phyloP scores from a whole-genome alignment of 768 basidiomycete species.

The Termitomyces sp. region DNA sequence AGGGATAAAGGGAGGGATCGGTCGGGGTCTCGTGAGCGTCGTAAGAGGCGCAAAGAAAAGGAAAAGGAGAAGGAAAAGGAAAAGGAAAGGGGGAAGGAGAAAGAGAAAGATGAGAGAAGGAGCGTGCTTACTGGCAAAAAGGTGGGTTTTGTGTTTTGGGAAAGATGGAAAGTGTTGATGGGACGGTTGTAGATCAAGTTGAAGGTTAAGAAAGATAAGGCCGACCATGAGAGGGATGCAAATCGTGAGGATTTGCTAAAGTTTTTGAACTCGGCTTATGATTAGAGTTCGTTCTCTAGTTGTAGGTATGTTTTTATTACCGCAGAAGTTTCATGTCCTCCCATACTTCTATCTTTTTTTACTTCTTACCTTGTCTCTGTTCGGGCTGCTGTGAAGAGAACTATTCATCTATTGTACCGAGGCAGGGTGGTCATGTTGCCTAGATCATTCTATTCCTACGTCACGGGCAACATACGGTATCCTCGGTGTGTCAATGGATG shows the following conservation, averaged over 20 bases:
- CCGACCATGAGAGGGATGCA: constrained; percentile 18
- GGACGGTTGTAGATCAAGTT: constrained; percentile 15
- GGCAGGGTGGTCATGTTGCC: too few species aligned
- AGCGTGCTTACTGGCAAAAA: constrained; percentile 19
- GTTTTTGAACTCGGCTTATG: constrained; percentile 19
- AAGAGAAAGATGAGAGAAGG: constrained; percentile 17
- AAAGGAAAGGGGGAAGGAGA: constrained; percentile 9
- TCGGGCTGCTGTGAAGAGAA: background rate
- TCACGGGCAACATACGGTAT: background rate
- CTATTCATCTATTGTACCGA: background rate
- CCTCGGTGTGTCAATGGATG: background rate
- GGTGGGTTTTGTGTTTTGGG: constrained; percentile 1
- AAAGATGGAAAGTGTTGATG: background rate
- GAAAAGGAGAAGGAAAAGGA: constrained; percentile 11
- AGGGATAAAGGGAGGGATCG: constrained; percentile 10
- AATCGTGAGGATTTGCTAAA: constrained; percentile 17
- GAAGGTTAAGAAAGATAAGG: constrained; percentile 21
- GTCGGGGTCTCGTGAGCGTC: constrained; percentile 10
- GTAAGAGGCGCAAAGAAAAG: constrained; percentile 14
- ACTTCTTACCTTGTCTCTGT: background rate
- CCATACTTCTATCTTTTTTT: background rate
- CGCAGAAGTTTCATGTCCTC: background rate
- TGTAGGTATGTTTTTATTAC: background rate
- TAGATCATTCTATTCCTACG: too few species aligned
- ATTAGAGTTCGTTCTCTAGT: background rate